Conservation (phyloP, 176 grass and related monocot genomes). For the Pontederia paniculata region DNA sequence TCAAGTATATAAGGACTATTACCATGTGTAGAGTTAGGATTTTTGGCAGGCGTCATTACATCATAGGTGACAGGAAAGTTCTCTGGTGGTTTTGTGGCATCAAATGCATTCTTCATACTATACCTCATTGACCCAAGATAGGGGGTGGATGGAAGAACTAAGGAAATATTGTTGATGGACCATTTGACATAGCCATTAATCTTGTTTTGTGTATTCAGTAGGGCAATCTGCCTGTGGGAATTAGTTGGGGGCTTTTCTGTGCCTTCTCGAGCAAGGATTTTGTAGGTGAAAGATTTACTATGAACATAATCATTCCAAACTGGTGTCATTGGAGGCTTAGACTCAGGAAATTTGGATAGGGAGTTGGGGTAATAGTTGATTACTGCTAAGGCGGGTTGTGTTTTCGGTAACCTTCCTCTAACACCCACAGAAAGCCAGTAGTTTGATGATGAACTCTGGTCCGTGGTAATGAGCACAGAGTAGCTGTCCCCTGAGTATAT, state of each 20-base stretch:
- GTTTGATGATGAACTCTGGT: slow-evolving; percentile 57
- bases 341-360: slow-evolving; percentile 28
- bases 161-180: slow-evolving; percentile 75
- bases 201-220: slow-evolving; percentile 79
- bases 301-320: slow-evolving; percentile 58
- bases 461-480: slow-evolving; percentile 55
- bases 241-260: slow-evolving; percentile 32
- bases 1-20: slow-evolving; percentile 19
- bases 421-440: slow-evolving; percentile 72
- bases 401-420: slow-evolving; percentile 51
- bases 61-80: slow-evolving; percentile 41
- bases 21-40: slow-evolving; percentile 34
- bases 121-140: slow-evolving; percentile 66
- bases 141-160: slow-evolving; percentile 56
- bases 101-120: slow-evolving; percentile 38
- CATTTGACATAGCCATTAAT: slow-evolving; percentile 47
- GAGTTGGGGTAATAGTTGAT: slow-evolving; percentile 53
- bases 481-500: slow-evolving; percentile 94
- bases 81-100: slow-evolving; percentile 27
- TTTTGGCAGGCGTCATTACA: slow-evolving; percentile 38
- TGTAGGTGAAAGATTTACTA: slow-evolving; percentile 63
- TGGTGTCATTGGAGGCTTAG: slow-evolving; percentile 36
- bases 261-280: slow-evolving; percentile 32
- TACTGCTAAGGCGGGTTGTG: slow-evolving; percentile 48
- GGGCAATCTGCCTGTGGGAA: slow-evolving; percentile 37